Evolutionary conservation across 495 filamentous ascomycete species (phyloP).

Genomic region (Podospora fimiseda): DNA sequence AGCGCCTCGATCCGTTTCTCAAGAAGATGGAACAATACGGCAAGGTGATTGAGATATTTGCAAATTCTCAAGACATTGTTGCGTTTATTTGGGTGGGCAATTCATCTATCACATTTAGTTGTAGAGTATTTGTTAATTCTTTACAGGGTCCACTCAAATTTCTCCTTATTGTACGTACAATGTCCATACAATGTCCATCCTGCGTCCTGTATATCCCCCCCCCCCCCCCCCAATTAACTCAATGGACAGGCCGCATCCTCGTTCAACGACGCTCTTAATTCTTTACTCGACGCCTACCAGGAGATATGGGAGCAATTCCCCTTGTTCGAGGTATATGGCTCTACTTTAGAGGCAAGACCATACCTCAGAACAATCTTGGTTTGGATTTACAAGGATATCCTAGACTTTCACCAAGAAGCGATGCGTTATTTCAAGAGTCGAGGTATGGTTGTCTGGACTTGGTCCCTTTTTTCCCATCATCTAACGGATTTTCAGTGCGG

Average conservation of each 20-base stretch:
- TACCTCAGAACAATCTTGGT: constrained; percentile 23
- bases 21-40: not conserved
- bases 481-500: constrained; percentile 14
- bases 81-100: constrained; percentile 41
- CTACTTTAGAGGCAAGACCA: not conserved
- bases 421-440: constrained; percentile 25
- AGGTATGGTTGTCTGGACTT: constrained; percentile 4
- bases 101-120: too few species aligned
- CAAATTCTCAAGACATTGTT: constrained; percentile 29
- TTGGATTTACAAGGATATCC: constrained; percentile 38
- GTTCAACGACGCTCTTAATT: not conserved
- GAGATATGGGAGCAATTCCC: not conserved
- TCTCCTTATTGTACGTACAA: constrained; percentile 17
- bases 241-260: not conserved
- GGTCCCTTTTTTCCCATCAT: not conserved
- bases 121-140: not conserved
- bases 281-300: not conserved
- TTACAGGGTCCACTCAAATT: constrained; percentile 6
- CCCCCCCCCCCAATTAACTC: too few species aligned
- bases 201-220: not conserved
- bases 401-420: constrained; percentile 37
- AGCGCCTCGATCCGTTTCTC: not conserved
- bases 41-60: constrained; percentile 18
- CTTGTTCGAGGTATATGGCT: not conserved
- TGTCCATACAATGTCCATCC: not conserved